Base-by-base conservation (phyloP, 2,329 filamentous ascomycete genomes). In the Penicillium olsonii region DNA sequence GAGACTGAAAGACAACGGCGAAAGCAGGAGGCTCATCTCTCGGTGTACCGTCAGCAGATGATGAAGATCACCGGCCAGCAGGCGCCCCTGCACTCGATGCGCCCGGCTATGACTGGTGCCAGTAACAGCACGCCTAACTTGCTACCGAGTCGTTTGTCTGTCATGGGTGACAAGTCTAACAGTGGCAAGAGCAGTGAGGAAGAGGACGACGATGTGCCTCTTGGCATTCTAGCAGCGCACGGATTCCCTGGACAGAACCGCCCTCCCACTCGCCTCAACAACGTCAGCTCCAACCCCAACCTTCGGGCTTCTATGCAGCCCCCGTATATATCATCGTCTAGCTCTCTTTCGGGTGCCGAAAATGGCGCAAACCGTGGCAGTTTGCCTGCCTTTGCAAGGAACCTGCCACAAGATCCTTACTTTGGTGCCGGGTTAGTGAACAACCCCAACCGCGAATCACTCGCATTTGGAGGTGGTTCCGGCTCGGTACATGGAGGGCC, bases 11-110 rank as follows among this genome's bases (percentile, higher is more conserved):
- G 85, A 67, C 89, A 94, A 67, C 80, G 91, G 55, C 83, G 85
- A 62, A 94, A 92, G 76, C 91, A 96, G 67, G 90, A 95, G 70
- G 91, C 91, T 11, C 90, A 94, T 67, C 86, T 96, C 77, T 82
- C 90, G 1, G 87, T 95, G 2, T 95, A 95, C 69, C 84, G 91
- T 50, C 91, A 96, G 68, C 88, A 94, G 71, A 96, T 95, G 91
- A 95, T 92, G 88, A 95, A 95, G 72, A 87, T 94, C 24, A 95
- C 90, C 1, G 91, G 91, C 40, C 89, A 92, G 60, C 74, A 84
- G 18, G 69, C 78, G 4, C 69, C 78, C 10, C 72, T 75, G 35
- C 68, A 78, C 12, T 64, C 74, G 10, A 69, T 78, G 20, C 81
- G 84, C n/a, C 78, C 82, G 12, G 74, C 75, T 42, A 69, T 85